Evolutionary conservation across 495 filamentous ascomycete species (phyloP).

Genomic region (Aspergillus campestris): DNA sequence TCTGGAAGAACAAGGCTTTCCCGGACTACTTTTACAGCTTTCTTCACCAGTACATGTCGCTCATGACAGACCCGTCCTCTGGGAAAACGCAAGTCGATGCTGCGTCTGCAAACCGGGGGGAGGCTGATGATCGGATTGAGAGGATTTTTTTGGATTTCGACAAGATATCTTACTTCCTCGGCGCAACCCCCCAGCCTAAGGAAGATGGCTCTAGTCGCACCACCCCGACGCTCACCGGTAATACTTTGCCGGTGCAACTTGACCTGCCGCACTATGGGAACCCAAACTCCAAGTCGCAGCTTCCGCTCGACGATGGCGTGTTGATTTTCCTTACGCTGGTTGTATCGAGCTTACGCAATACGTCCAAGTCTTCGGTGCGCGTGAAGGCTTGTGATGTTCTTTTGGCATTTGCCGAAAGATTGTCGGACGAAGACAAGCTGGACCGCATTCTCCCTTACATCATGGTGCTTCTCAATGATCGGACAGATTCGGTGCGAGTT

Average conservation of each 20-base stretch:
- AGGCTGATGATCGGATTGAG: slow-evolving; percentile 90
- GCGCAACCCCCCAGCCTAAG: slow-evolving; percentile 21
- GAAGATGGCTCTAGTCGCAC: slow-evolving; percentile 15
- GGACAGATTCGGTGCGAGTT: slow-evolving; percentile 71
- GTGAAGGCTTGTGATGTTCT: slow-evolving; percentile 89
- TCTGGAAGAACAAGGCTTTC: slow-evolving; percentile 86
- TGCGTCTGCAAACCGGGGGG: slow-evolving; percentile 58
- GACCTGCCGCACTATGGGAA: slow-evolving; percentile 82
- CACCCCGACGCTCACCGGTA: slow-evolving; percentile 23
- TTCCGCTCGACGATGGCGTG: slow-evolving; percentile 69
- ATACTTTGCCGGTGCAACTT: slow-evolving; percentile 66
- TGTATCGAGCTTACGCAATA: slow-evolving; percentile 80
- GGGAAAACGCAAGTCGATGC: slow-evolving; percentile 58
- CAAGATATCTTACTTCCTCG: slow-evolving; percentile 91
- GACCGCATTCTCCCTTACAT: slow-evolving; percentile 90
- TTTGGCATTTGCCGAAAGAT: slow-evolving; percentile 80
- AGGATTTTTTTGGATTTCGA: slow-evolving; percentile 91
- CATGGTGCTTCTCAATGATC: slow-evolving; percentile 70
- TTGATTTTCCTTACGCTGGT: slow-evolving; percentile 86
- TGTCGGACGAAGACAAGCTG: slow-evolving; percentile 94
- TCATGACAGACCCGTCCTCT: slow-evolving; percentile 88
- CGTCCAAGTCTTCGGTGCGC: slow-evolving; percentile 75
- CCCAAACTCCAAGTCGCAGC: slow-evolving; percentile 31
- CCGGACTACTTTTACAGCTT: slow-evolving; percentile 96
- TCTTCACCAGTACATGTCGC: slow-evolving; percentile 92